A percentile compares a stretch with the other conserved stretches of the same genome.
Evolutionary conservation across 495 filamentous ascomycete species (phyloP).

Genomic region (Hyaloscypha variabilis): DNA sequence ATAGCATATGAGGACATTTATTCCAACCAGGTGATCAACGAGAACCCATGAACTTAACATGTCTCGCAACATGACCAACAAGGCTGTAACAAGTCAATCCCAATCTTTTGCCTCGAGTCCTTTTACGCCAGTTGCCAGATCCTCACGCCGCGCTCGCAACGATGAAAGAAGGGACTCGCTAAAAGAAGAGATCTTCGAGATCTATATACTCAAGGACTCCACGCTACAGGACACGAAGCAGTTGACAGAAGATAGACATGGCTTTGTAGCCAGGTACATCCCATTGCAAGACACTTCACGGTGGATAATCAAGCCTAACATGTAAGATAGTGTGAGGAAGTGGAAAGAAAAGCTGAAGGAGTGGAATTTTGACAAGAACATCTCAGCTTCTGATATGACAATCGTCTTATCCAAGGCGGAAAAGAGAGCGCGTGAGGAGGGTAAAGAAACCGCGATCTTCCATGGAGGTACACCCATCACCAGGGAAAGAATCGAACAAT

Average conservation of each 20-base stretch:
- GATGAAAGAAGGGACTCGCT: slow-evolving; percentile 9
- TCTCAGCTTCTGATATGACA: slow-evolving; percentile 10
- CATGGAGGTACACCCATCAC: slow-evolving; percentile 1
- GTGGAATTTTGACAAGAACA: slow-evolving; percentile 21
- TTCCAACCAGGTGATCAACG: too few species aligned
- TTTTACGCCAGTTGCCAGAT: neutral
- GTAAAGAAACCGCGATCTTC: slow-evolving; percentile 16
- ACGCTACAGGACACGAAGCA: slow-evolving; percentile 8
- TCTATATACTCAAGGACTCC: neutral
- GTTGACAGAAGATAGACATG: slow-evolving; percentile 1
- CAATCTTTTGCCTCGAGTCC: neutral
- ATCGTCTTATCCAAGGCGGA: slow-evolving; percentile 7
- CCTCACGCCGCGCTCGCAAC: neutral
- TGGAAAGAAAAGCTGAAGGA: slow-evolving; percentile 23
- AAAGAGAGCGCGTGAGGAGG: slow-evolving; percentile 11
- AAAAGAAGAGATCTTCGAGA: neutral
- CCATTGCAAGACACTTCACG: neutral
- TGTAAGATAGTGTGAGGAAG: slow-evolving; percentile 11
- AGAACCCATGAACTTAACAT: too few species aligned
- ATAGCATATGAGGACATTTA: neutral
- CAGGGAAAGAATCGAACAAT: slow-evolving; percentile 3
- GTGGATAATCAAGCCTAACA: neutral
- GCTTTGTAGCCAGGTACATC: slow-evolving; percentile 8
- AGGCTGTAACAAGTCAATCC: neutral
- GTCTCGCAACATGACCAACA: neutral